Evolutionary conservation across 2,329 filamentous ascomycete species (phyloP).

Genomic region (Fusarium illudens): DNA sequence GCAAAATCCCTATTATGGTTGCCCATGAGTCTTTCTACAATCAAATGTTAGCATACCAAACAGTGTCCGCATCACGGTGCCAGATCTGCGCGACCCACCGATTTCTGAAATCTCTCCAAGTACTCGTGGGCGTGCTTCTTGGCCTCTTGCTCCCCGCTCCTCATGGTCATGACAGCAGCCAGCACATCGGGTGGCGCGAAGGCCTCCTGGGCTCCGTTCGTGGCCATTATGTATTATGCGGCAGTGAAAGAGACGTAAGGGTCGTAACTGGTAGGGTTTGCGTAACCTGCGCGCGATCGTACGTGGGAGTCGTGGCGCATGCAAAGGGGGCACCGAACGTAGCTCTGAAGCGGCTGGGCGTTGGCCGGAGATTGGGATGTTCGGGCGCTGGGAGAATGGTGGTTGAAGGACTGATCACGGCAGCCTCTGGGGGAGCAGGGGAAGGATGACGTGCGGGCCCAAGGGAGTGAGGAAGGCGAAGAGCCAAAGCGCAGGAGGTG

Average conservation of each 20-base stretch:
- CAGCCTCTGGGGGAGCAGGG: slow-evolving; percentile 9
- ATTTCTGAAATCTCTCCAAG: slow-evolving; percentile 97
- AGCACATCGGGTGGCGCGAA: slow-evolving; percentile 81
- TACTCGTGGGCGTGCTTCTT: slow-evolving; percentile 93
- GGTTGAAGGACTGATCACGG: slow-evolving; percentile 11
- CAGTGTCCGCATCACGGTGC: neutral
- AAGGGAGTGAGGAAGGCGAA: slow-evolving; percentile 16
- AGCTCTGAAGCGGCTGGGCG: slow-evolving; percentile 15
- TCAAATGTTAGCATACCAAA: slow-evolving; percentile 19
- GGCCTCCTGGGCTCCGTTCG: slow-evolving; percentile 70
- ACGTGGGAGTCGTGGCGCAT: slow-evolving; percentile 36
- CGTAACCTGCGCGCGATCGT: slow-evolving; percentile 35
- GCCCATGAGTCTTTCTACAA: slow-evolving; percentile 89
- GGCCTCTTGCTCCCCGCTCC: slow-evolving; percentile 79
- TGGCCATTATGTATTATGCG: slow-evolving; percentile 65
- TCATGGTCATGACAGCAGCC: slow-evolving; percentile 90
- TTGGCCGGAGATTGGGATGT: slow-evolving; percentile 14
- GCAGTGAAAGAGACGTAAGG: neutral
- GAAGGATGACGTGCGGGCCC: slow-evolving; percentile 15
- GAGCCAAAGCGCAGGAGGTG: slow-evolving; percentile 15
- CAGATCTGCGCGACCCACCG: slow-evolving; percentile 62
- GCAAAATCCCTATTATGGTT: slow-evolving; percentile 84
- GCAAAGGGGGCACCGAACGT: slow-evolving; percentile 31
- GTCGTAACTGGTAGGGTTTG: slow-evolving; percentile 6
- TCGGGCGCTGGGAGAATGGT: neutral